phyloP scores from a whole-genome alignment of 257 asterid genomes.

The Osmanthus fragrans region DNA sequence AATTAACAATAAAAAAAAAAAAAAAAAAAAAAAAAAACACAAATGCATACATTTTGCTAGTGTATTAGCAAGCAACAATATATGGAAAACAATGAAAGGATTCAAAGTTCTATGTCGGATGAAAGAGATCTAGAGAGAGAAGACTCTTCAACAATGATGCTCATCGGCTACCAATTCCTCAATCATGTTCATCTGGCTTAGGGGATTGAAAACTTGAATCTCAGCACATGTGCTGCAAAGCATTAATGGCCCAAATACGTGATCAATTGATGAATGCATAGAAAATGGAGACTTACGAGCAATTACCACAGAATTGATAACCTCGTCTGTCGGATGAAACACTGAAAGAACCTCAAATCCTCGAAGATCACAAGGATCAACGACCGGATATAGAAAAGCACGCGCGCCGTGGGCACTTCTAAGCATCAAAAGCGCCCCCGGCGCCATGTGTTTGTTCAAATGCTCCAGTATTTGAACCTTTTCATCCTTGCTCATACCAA shows the following conservation, averaged over 20 bases:
- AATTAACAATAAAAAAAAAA: not conserved
- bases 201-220: constrained; percentile 55
- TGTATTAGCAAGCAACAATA: not conserved
- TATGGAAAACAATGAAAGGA: not conserved
- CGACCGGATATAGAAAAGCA: constrained; percentile 77
- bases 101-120: not conserved
- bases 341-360: constrained; percentile 79
- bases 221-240: constrained; percentile 70
- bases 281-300: constrained; percentile 44
- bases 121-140: not conserved
- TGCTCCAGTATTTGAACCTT: constrained; percentile 59
- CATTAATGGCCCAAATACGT: constrained; percentile 26
- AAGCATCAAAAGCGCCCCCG: constrained; percentile 74
- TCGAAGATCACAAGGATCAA: constrained; percentile 59
- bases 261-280: constrained; percentile 10
- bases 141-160: constrained; percentile 30
- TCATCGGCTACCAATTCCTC: constrained; percentile 66
- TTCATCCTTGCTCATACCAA: constrained; percentile 73
- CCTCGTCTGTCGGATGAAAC: constrained; percentile 86
- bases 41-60: not conserved
- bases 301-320: constrained; percentile 78
- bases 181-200: constrained; percentile 49
- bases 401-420: constrained; percentile 92
- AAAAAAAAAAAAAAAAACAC: not conserved
- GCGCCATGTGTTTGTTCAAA: constrained; percentile 56